Evolutionary conservation across 345 rosid species (phyloP).

Genomic region (Moricandia moricandioides): DNA sequence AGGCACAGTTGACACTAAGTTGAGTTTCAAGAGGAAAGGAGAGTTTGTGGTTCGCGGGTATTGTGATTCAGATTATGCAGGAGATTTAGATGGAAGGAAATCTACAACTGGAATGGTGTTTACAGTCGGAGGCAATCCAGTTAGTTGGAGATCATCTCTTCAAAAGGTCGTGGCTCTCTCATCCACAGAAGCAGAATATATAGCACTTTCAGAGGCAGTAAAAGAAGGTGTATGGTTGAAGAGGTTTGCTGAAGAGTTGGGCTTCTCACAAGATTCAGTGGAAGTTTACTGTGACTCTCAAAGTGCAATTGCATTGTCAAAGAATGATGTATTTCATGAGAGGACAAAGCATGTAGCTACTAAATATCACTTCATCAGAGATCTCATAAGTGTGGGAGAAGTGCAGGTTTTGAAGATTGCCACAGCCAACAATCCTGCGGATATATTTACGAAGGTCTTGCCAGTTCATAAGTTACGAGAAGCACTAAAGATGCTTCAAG

Average conservation of each 20-base stretch:
- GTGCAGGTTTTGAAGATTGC: no score
- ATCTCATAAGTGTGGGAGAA: no score
- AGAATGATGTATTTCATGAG: neutral
- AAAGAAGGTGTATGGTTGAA: neutral
- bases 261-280: neutral
- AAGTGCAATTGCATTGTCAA: neutral
- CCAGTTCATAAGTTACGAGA: no score
- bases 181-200: neutral
- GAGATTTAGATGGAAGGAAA: neutral
- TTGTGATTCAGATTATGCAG: neutral
- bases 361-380: neutral
- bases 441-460: no score
- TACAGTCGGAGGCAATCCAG: neutral
- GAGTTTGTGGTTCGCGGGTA: neutral
- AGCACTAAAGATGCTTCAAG: no score
- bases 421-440: no score
- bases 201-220: neutral
- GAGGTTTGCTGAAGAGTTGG: neutral
- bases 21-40: neutral
- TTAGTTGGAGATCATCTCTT: neutral
- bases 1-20: neutral
- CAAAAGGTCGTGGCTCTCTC: neutral
- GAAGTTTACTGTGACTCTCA: neutral
- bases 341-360: neutral
- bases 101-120: neutral